phyloP scores from a whole-genome alignment of 345 rosid genomes.

The Salix purpurea region DNA sequence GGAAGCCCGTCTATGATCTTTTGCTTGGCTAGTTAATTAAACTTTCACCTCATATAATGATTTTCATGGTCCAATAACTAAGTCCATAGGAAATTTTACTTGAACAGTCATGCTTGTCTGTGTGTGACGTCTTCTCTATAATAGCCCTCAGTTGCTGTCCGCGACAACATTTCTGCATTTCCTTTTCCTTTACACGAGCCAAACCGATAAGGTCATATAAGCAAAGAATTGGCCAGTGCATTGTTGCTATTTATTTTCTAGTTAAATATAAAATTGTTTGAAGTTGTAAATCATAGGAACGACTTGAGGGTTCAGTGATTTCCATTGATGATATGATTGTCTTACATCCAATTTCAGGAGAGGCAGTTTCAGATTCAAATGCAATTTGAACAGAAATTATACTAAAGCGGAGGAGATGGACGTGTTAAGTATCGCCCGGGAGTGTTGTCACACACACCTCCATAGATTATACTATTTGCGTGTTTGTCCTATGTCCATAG shows the following conservation, averaged over 20 bases:
- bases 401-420: not conserved
- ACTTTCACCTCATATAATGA: not conserved
- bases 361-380: constrained; percentile 1
- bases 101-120: no score
- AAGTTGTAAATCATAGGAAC: no score
- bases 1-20: not conserved
- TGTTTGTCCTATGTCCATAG: not conserved
- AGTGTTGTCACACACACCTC: not conserved
- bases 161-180: not conserved
- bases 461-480: not conserved
- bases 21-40: not conserved
- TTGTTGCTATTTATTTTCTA: not conserved
- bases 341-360: constrained; percentile 16
- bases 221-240: not conserved
- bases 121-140: not conserved
- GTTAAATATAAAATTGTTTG: not conserved
- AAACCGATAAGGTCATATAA: not conserved
- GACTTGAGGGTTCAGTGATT: not conserved
- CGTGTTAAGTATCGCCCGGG: not conserved
- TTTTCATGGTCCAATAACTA: no score
- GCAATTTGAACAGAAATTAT: not conserved
- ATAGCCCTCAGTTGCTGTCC: not conserved
- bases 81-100: no score
- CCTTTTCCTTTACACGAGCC: not conserved
- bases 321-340: not conserved